phyloP scores from a whole-genome alignment of 768 basidiomycete genomes.

The Harrya chromipes region DNA sequence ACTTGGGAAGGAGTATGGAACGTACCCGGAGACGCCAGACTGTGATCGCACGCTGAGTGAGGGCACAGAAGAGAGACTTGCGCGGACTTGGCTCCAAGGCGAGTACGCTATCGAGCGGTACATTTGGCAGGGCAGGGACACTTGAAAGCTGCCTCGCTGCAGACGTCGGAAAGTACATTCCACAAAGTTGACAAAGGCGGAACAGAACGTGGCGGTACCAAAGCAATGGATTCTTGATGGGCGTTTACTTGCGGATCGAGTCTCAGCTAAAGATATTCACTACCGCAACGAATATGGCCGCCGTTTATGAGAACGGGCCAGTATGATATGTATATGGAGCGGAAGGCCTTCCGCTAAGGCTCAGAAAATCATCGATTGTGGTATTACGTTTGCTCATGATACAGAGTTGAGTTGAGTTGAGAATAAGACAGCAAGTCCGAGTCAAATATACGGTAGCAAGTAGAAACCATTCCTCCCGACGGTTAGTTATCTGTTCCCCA shows the following conservation, averaged over 20 bases:
- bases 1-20: conserved; percentile 12
- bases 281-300: background rate
- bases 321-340: background rate
- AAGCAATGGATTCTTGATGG: background rate
- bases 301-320: conserved; percentile 8
- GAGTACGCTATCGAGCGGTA: conserved; percentile 56
- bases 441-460: conserved; percentile 20
- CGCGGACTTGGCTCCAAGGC: conserved; percentile 61
- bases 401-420: conserved; percentile 23
- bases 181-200: background rate
- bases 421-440: conserved; percentile 7
- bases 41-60: conserved; percentile 68
- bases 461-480: background rate
- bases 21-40: conserved; percentile 82
- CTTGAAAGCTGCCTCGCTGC: conserved; percentile 72
- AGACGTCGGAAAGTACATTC: conserved; percentile 86
- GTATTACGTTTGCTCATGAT: conserved; percentile 33
- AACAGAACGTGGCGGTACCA: background rate
- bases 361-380: conserved; percentile 10
- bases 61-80: conserved; percentile 73
- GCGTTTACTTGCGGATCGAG: background rate
- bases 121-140: conserved; percentile 63
- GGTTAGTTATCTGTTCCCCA: conserved; percentile 21
- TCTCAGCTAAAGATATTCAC: conserved; percentile 6
- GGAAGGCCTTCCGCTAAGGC: background rate